These are phyloP conservation scores for Ophiostoma populinum DNA, from an alignment of 2,329 filamentous ascomycete genomes.

Conservation along the genomic window DNA sequence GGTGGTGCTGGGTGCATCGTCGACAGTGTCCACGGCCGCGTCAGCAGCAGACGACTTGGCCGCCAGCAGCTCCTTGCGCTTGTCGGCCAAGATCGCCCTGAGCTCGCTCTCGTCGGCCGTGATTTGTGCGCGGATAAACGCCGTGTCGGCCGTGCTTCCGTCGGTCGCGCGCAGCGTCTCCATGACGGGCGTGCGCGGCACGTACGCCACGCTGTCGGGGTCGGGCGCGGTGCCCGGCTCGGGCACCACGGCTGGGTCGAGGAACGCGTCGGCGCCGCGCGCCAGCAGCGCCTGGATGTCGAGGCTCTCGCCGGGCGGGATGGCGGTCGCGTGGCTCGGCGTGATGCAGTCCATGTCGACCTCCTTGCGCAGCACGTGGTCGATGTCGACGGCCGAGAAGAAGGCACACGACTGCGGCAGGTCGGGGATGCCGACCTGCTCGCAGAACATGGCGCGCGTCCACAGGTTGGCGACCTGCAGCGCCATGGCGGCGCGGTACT, in stretches of 20 bases:
- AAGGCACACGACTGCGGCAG: constrained; percentile 88
- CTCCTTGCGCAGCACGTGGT: constrained; percentile 90
- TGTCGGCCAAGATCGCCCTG: constrained; percentile 48
- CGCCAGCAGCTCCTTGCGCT: constrained; percentile 21
- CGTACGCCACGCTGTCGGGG: constrained; percentile 49
- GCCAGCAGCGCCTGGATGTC: constrained; percentile 66
- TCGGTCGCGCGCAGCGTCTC: constrained; percentile 37
- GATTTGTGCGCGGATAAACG: constrained; percentile 75
- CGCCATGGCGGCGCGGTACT: constrained; percentile 80
- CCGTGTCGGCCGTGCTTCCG: constrained; percentile 24
- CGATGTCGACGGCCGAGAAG: constrained; percentile 90
- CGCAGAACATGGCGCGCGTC: constrained; percentile 93
- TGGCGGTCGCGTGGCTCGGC: constrained; percentile 62
- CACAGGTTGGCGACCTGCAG: constrained; percentile 88
- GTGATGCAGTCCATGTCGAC: constrained; percentile 97
- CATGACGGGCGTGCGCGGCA: constrained; percentile 64
- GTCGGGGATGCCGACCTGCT: constrained; percentile 92
- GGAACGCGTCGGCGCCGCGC: constrained; percentile 48
- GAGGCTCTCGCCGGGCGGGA: constrained; percentile 70
- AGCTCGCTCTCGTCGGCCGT: constrained; percentile 57
- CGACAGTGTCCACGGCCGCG: too few relatives aligned
- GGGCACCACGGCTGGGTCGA: constrained; percentile 50
- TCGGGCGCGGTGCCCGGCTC: constrained; percentile 32
- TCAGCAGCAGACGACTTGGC: not conserved
- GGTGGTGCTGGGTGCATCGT: too few relatives aligned